These are phyloP conservation scores for Cicer pinnatifidum DNA, from an alignment of 306 rosid species.

Conservation along the genomic window DNA sequence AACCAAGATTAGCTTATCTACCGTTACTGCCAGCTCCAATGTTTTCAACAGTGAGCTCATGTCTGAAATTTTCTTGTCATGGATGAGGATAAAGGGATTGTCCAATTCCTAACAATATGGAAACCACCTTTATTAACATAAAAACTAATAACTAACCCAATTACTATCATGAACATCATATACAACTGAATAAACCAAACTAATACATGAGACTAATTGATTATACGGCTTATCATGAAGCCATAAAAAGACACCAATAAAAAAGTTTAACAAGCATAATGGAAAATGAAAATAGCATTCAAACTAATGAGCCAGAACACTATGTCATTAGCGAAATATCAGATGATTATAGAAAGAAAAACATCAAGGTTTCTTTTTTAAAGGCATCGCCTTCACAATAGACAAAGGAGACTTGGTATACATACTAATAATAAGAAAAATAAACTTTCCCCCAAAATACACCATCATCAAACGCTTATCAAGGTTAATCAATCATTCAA, in stretches of 20 bases:
- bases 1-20: constrained; percentile 46
- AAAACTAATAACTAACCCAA: constrained; percentile 22
- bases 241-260: constrained; percentile 24
- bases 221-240: constrained; percentile 20
- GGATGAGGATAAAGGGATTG: constrained; percentile 80
- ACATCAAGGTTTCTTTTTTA: not conserved
- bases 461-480: constrained; percentile 22
- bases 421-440: constrained; percentile 16
- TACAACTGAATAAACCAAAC: constrained; percentile 35
- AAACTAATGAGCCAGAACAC: constrained; percentile 13
- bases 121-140: constrained; percentile 33
- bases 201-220: constrained; percentile 23
- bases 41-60: constrained; percentile 69
- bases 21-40: constrained; percentile 79
- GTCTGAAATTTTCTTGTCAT: constrained; percentile 88
- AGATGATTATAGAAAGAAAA: constrained; percentile 17
- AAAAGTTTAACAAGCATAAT: not conserved
- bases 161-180: constrained; percentile 3
- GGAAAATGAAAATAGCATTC: constrained; percentile 31
- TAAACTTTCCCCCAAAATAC: not conserved
- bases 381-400: constrained; percentile 17
- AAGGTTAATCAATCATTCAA: constrained; percentile 10
- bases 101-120: constrained; percentile 77
- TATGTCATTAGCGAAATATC: constrained; percentile 13
- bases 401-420: not conserved